Base-by-base conservation (phyloP, 495 filamentous ascomycete genomes). In the Hapsidospora chrysogenum region DNA sequence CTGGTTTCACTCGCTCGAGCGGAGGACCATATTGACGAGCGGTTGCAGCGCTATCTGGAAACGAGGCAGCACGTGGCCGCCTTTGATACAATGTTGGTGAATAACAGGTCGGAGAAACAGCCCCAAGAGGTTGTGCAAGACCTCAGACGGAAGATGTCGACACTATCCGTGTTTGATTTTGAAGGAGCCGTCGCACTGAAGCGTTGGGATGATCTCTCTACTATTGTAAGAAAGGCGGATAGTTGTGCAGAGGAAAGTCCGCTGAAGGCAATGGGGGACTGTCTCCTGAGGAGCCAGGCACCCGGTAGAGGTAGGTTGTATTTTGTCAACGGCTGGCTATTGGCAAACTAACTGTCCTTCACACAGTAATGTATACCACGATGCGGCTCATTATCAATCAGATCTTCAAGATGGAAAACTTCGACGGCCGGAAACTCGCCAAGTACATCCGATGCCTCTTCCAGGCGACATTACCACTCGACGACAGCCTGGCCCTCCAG, bases 401-500 rank as follows among this genome's bases (percentile, higher is more conserved):
- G 32, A 70, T 73, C 28, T 79, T 72, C 64, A 54, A 43, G 1
- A 49, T 70, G 11, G 61, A 67, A 19, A 41, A 42, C 13, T 63
- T 68, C 33, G 61, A 73, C 37, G 63, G 61, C 26, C 41, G 48
- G 10, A 70, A 68, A 41, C 57, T 85, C 6, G 69, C 74, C 9
- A 73, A 74, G 38, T 85, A 83, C 61, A 67, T 83, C 36, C 68
- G 78, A 13, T 80, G 75, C 41, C 57, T 85, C 5, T 81, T 84
- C 43, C 68, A 75, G 37, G 60, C 75, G 4, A 69, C 76, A 3
- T 54, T 83, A 10, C 47, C 58, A 13, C 44, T 54, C 13, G 57
- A 61, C 31, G 54, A 58, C 25, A 41, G 31, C 1, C 39, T 58
- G 30, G 65, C 70, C 3, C 61, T 76, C 41, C 57, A 58, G 21